Conservation (phyloP, 2,329 filamentous ascomycete species). For the Seiridium cupressi region DNA sequence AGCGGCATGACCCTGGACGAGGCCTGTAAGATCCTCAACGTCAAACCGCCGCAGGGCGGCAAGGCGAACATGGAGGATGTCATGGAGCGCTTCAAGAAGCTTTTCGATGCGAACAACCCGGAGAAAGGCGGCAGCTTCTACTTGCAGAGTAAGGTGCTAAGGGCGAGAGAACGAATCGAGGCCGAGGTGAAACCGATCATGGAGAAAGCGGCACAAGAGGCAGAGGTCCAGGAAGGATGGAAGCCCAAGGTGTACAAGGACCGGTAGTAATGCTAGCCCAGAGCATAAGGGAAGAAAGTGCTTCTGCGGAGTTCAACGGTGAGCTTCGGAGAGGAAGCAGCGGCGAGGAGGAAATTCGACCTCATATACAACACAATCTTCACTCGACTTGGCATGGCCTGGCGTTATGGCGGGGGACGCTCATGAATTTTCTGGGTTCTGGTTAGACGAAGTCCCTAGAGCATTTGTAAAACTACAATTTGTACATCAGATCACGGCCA, state of each 20-base stretch:
- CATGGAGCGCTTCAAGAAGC: constrained; percentile 83
- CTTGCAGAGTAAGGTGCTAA: constrained; percentile 91
- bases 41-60: constrained; percentile 80
- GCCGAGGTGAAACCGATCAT: constrained; percentile 73
- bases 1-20: constrained; percentile 89
- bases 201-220: constrained; percentile 70
- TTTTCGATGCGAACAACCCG: constrained; percentile 94
- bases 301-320: no score
- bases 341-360: background rate
- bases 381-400: constrained; percentile 54
- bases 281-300: constrained; percentile 1
- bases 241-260: constrained; percentile 96
- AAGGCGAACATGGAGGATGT: constrained; percentile 77
- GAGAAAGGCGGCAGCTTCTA: constrained; percentile 97
- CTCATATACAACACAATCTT: constrained; percentile 40
- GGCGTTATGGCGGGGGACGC: constrained; percentile 33
- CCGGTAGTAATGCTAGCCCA: constrained; percentile 43
- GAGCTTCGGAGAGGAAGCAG: background rate
- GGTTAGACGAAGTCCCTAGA: constrained; percentile 6
- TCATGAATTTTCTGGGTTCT: constrained; percentile 6
- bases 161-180: constrained; percentile 90
- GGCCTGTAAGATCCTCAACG: constrained; percentile 95
- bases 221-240: constrained; percentile 81
- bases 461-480: constrained; percentile 7
- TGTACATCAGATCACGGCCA: constrained; percentile 4